These are phyloP conservation scores for Sechiopsis laciniata DNA, from an alignment of 306 rosid genomes.

Conservation along the genomic window DNA sequence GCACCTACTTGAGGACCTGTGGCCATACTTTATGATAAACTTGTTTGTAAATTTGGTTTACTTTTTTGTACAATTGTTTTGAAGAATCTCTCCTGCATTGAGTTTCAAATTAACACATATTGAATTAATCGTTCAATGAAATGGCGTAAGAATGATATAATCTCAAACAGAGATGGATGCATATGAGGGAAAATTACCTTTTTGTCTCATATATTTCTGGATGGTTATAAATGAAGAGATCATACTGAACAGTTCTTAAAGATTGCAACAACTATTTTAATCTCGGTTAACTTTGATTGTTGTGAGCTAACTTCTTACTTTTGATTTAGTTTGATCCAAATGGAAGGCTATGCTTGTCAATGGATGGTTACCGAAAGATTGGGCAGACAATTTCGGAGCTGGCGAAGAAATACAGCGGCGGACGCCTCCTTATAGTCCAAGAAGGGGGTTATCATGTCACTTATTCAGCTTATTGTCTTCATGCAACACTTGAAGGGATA, in stretches of 20 bases:
- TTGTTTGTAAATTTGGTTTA: not conserved
- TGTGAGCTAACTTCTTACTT: conserved; percentile 14
- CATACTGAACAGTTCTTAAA: not conserved
- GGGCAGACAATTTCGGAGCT: conserved; percentile 42
- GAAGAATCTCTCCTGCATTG: conserved; percentile 1
- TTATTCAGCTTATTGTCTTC: conserved; percentile 85
- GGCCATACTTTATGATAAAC: not conserved
- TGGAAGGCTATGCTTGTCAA: conserved; percentile 92
- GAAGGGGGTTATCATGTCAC: conserved; percentile 95
- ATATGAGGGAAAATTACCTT: not conserved
- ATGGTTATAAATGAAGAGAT: not conserved
- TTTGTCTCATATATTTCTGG: not conserved
- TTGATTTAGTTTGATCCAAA: conserved; percentile 76
- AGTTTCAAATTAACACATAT: not conserved
- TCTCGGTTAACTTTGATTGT: not conserved
- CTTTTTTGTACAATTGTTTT: not conserved
- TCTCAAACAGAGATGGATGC: not conserved
- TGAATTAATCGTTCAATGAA: not conserved
- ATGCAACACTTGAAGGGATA: conserved; percentile 85
- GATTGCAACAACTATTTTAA: not conserved
- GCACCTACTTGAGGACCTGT: not conserved
- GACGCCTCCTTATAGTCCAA: conserved; percentile 67
- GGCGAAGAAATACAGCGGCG: conserved; percentile 38
- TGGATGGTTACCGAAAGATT: conserved; percentile 70
- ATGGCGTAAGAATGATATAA: not conserved